Evolutionary conservation across 192 early-diverging fungal genomes (phyloP).

Genomic region (Anaeromyces robustus): DNA sequence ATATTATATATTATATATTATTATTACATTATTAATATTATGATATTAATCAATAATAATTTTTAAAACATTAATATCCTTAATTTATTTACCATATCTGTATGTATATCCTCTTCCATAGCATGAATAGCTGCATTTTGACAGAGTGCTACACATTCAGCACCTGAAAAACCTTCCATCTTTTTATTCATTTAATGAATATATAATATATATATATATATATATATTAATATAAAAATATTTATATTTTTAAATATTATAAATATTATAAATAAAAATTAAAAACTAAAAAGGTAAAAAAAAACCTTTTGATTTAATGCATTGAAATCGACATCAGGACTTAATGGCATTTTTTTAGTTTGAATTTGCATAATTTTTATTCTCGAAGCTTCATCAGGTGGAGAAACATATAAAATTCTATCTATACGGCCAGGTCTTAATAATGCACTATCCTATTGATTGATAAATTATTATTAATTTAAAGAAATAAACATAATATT

Average conservation of each 20-base stretch:
- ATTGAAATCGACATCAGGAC: conserved; percentile 45
- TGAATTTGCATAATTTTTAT: conserved; percentile 69
- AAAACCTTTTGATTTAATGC: conserved; percentile 40
- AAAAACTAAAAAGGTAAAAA: no score
- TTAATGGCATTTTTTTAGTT: conserved; percentile 52
- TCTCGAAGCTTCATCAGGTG: conserved; percentile 63
- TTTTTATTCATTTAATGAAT: no score
- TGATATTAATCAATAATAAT: neutral
- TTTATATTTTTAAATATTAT: no score
- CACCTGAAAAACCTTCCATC: conserved; percentile 87
- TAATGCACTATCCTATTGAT: conserved; percentile 69
- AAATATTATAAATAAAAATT: no score
- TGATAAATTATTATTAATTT: no score
- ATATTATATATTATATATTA: no score
- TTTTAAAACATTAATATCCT: neutral
- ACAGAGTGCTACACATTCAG: conserved; percentile 80
- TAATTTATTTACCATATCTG: neutral
- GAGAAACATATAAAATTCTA: conserved; percentile 80
- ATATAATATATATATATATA: no score
- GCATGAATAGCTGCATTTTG: conserved; percentile 87
- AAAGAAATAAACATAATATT: no score
- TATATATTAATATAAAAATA: no score
- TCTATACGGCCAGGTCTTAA: conserved; percentile 92
- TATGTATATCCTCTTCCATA: conserved; percentile 60
- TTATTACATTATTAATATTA: neutral